A percentile compares a stretch with the other conserved stretches of the same genome.
phyloP scores from a whole-genome alignment of 495 filamentous ascomycete species.

The Parmelia sp. region DNA sequence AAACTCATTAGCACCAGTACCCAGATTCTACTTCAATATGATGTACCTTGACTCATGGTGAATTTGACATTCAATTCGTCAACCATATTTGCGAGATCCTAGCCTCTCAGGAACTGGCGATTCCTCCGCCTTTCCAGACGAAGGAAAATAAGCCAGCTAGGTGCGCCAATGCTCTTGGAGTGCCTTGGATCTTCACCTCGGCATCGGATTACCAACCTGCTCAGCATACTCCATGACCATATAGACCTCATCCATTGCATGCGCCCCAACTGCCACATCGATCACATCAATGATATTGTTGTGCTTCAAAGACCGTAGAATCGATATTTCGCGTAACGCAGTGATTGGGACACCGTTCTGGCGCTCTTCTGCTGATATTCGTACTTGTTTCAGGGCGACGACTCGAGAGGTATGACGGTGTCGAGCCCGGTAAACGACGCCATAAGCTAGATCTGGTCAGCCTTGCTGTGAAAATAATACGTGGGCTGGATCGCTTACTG shows the following conservation, averaged over 20 bases:
- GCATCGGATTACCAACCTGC: conserved; percentile 39
- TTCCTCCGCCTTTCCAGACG: conserved; percentile 35
- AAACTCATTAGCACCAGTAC: background rate
- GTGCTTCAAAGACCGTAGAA: conserved; percentile 39
- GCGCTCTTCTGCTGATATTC: conserved; percentile 36
- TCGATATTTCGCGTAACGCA: conserved; percentile 41
- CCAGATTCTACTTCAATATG: background rate
- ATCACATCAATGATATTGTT: conserved; percentile 40
- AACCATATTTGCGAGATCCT: conserved; percentile 44
- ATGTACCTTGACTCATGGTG: conserved; percentile 41
- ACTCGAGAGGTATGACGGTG: conserved; percentile 32
- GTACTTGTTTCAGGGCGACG: conserved; percentile 42
- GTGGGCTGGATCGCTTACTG: conserved; percentile 28
- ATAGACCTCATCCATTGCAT: conserved; percentile 37
- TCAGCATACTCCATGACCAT: conserved; percentile 49
- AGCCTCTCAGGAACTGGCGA: conserved; percentile 30
- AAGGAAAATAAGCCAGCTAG: conserved; percentile 43
- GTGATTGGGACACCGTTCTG: conserved; percentile 45
- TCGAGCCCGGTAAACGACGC: conserved; percentile 39
- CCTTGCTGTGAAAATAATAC: conserved; percentile 2
- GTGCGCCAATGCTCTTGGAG: conserved; percentile 33
- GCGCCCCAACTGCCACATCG: conserved; percentile 38
- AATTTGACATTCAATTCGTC: conserved; percentile 40
- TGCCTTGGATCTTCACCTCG: conserved; percentile 17
- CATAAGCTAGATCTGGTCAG: conserved; percentile 32